phyloP scores from a whole-genome alignment of 1,284 basidiomycete species.

The Pseudomicrostroma phylloplanum region DNA sequence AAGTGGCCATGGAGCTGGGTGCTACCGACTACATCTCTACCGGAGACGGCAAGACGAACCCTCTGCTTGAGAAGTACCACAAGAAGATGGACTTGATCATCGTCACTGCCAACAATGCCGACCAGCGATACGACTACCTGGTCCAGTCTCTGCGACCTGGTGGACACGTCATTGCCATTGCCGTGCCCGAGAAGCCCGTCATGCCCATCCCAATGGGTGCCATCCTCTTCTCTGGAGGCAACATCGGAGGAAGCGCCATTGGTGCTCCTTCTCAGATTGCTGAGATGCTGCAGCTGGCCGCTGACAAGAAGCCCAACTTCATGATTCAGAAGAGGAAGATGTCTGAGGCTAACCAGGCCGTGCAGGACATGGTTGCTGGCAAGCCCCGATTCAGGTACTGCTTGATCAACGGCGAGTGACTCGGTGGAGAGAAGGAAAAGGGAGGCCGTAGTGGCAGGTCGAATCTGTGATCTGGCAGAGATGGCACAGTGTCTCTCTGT shows the following conservation, averaged over 20 bases:
- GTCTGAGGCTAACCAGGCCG: slow-evolving; percentile 35
- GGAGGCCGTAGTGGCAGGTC: too few species aligned
- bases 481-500: too few species aligned
- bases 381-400: slow-evolving; percentile 53
- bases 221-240: slow-evolving; percentile 23
- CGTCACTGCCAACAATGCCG: slow-evolving; percentile 51
- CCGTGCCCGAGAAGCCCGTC: slow-evolving; percentile 46
- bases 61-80: slow-evolving; percentile 27
- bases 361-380: slow-evolving; percentile 32
- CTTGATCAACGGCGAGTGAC: slow-evolving; percentile 50
- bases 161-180: slow-evolving; percentile 53
- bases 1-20: slow-evolving; percentile 32
- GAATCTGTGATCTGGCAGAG: too few species aligned
- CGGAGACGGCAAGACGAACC: slow-evolving; percentile 16
- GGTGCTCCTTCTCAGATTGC: slow-evolving; percentile 45
- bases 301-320: slow-evolving; percentile 29
- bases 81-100: slow-evolving; percentile 54
- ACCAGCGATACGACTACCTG: slow-evolving; percentile 51
- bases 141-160: slow-evolving; percentile 51
- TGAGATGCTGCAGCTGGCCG: slow-evolving; percentile 42
- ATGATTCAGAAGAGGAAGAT: slow-evolving; percentile 36
- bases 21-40: slow-evolving; percentile 36
- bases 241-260: slow-evolving; percentile 43
- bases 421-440: too few species aligned
- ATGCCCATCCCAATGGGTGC: slow-evolving; percentile 35